phyloP scores from a whole-genome alignment of 2,329 filamentous ascomycete genomes.

The Curvularia verruculosa region DNA sequence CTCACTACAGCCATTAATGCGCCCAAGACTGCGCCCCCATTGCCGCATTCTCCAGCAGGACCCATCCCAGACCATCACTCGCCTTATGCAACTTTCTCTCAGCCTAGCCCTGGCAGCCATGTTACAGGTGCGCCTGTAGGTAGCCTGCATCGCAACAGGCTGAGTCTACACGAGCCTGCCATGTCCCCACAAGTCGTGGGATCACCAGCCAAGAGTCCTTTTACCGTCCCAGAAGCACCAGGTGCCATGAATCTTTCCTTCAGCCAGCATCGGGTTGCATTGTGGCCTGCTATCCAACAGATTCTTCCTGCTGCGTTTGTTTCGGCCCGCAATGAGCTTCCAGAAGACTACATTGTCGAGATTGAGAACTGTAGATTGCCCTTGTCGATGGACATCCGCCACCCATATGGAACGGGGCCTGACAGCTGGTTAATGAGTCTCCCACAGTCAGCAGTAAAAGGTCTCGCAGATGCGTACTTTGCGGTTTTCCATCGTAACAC shows the following conservation, averaged over 20 bases:
- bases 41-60: constrained; percentile 16
- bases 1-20: constrained; percentile 49
- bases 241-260: constrained; percentile 53
- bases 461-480: constrained; percentile 61
- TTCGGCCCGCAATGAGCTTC: constrained; percentile 46
- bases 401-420: constrained; percentile 43
- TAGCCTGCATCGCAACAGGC: constrained; percentile 24
- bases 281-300: constrained; percentile 56
- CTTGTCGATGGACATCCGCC: constrained; percentile 49
- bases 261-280: constrained; percentile 58
- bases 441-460: constrained; percentile 57
- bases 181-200: constrained; percentile 35
- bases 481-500: constrained; percentile 61
- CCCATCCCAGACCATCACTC: constrained; percentile 34
- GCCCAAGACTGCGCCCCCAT: constrained; percentile 16
- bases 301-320: constrained; percentile 53
- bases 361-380: constrained; percentile 56
- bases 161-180: constrained; percentile 30
- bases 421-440: constrained; percentile 55
- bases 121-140: constrained; percentile 12
- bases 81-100: constrained; percentile 35
- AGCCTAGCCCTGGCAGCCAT: constrained; percentile 35
- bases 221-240: constrained; percentile 24
- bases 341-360: constrained; percentile 58
- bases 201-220: constrained; percentile 35